Percentiles rank a stretch among this genome's conserved stretches.
Evolutionary conservation across 2,329 filamentous ascomycete species (phyloP).

Genomic region (Trichoderma lentiforme): DNA sequence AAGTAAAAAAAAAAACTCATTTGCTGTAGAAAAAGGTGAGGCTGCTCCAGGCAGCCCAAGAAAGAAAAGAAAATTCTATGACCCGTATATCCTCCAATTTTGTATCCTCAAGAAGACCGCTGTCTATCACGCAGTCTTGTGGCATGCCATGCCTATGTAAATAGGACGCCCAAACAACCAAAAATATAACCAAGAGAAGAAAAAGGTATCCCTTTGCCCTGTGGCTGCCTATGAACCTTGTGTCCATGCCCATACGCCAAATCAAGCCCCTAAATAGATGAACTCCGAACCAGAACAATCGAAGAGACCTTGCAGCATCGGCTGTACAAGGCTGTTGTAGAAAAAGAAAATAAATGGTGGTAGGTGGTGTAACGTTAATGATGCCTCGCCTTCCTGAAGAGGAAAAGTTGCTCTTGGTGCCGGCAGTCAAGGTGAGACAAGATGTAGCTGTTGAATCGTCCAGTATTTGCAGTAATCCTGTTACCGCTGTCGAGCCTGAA

Average conservation of each 20-base stretch:
- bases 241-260: slow-evolving; percentile 15
- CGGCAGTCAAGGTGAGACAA: neutral
- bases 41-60: slow-evolving; percentile 19
- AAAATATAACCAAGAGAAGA: neutral
- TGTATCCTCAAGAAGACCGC: slow-evolving; percentile 6
- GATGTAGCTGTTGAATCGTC: neutral
- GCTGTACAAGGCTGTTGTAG: slow-evolving; percentile 1
- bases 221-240: slow-evolving; percentile 5
- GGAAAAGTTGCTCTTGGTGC: neutral
- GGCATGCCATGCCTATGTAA: slow-evolving; percentile 11
- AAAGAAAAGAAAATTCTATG: neutral
- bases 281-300: neutral
- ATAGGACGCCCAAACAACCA: neutral
- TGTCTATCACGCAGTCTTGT: neutral
- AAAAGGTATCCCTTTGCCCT: slow-evolving; percentile 11
- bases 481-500: slow-evolving; percentile 38
- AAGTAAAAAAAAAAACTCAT: neutral
- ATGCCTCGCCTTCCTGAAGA: neutral
- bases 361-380: neutral
- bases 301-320: neutral
- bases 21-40: neutral
- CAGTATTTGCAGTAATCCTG: neutral
- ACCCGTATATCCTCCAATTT: slow-evolving; percentile 3
- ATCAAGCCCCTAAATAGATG: neutral
- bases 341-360: neutral